These are phyloP conservation scores for Coniferiporia weirii DNA, from an alignment of 1,284 basidiomycete species.

Conservation along the genomic window DNA sequence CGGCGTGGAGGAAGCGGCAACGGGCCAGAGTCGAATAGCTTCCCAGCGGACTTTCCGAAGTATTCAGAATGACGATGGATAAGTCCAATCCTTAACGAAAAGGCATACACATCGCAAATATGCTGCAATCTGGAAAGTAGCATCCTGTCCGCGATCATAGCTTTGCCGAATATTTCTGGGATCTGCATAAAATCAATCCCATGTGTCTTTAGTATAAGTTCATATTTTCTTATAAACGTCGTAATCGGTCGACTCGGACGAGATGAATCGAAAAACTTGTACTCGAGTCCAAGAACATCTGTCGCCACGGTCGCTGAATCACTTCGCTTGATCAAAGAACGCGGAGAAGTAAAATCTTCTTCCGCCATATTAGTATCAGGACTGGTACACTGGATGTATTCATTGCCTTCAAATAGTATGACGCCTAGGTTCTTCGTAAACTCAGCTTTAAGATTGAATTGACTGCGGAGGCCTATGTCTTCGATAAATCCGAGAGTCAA, in stretches of 20 bases:
- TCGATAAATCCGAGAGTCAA: background rate
- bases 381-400: background rate
- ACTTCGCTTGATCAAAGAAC: background rate
- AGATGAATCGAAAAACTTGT: background rate
- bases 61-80: background rate
- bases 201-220: background rate
- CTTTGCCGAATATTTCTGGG: background rate
- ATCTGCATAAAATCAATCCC: background rate
- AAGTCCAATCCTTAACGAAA: background rate
- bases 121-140: background rate
- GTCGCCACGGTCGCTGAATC: background rate
- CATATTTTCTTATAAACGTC: background rate
- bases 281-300: background rate
- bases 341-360: background rate
- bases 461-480: background rate
- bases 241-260: background rate
- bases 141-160: background rate
- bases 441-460: background rate
- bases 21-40: constrained; percentile 1
- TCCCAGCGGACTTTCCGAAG: background rate
- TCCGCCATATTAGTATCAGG: background rate
- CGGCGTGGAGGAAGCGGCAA: background rate
- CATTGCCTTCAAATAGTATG: background rate
- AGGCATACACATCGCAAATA: background rate
- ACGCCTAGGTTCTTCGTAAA: background rate